Evolutionary conservation across 208 protist genomes (phyloP).

Genomic region (Acanthamoeba rhysodes): DNA sequence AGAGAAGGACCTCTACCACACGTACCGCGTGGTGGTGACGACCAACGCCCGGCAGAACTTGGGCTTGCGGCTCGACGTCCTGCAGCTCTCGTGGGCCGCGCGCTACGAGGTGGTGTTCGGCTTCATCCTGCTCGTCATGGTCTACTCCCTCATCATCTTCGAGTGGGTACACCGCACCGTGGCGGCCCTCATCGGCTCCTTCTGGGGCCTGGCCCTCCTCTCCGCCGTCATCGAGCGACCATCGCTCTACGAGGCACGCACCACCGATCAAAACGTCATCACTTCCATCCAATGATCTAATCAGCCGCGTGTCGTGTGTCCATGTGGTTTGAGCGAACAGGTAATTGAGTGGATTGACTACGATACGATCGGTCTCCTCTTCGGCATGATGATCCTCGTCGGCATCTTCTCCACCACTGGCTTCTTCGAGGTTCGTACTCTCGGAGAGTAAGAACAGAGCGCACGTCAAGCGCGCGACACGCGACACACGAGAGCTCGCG

Average conservation of each 20-base stretch:
- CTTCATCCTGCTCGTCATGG: conserved; percentile 82
- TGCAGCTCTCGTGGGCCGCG: not conserved
- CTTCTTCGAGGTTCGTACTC: conserved; percentile 84
- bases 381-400: conserved; percentile 91
- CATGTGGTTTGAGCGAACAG: not conserved
- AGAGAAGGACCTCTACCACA: not conserved
- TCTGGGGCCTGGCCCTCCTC: conserved; percentile 78
- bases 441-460: too few relatives aligned
- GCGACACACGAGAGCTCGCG: not conserved
- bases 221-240: conserved; percentile 2
- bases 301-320: not conserved
- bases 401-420: conserved; percentile 87
- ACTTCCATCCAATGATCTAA: not conserved
- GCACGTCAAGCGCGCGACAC: not conserved
- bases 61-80: not conserved
- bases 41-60: not conserved
- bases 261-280: not conserved
- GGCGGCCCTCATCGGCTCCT: conserved; percentile 86
- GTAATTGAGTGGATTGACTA: conserved; percentile 87
- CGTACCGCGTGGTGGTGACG: not conserved
- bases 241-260: conserved; percentile 54
- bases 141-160: conserved; percentile 89
- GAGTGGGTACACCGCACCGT: conserved; percentile 88
- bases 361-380: conserved; percentile 80
- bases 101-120: conserved; percentile 78